These are phyloP conservation scores for Neurospora africana DNA, from an alignment of 495 filamentous ascomycete species.

Conservation along the genomic window DNA sequence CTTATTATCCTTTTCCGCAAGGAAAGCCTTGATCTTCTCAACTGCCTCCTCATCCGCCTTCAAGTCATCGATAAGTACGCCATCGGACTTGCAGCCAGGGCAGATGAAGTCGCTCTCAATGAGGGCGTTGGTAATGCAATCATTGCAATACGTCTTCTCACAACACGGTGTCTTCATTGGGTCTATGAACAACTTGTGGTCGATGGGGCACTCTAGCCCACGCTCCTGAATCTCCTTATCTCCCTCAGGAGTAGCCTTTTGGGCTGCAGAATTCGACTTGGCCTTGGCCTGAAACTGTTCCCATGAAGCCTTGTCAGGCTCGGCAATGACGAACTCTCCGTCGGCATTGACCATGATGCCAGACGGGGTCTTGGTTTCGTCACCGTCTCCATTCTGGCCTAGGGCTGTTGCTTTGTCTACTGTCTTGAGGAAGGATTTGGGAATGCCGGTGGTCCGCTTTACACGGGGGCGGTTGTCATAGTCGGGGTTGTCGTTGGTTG, in stretches of 20 bases:
- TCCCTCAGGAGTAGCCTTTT: slow-evolving; percentile 55
- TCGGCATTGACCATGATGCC: slow-evolving; percentile 95
- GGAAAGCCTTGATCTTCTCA: slow-evolving; percentile 67
- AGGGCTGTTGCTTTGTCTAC: slow-evolving; percentile 79
- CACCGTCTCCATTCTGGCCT: slow-evolving; percentile 59
- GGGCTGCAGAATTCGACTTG: slow-evolving; percentile 70
- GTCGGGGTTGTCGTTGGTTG: slow-evolving; percentile 93
- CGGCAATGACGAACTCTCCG: slow-evolving; percentile 90
- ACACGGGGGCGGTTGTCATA: slow-evolving; percentile 85
- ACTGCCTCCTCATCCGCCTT: slow-evolving; percentile 65
- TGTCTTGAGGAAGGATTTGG: slow-evolving; percentile 81
- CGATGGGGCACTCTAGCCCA: slow-evolving; percentile 86
- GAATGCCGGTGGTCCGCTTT: slow-evolving; percentile 93
- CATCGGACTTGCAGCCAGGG: slow-evolving; percentile 80
- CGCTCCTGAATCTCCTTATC: slow-evolving; percentile 71
- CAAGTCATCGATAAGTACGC: slow-evolving; percentile 87
- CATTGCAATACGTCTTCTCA: slow-evolving; percentile 93
- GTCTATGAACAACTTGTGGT: slow-evolving; percentile 92
- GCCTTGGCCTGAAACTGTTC: slow-evolving; percentile 90
- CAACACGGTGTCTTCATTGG: slow-evolving; percentile 98
- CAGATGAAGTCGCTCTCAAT: slow-evolving; percentile 96
- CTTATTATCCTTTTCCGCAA: slow-evolving; percentile 57
- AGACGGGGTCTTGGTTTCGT: slow-evolving; percentile 64
- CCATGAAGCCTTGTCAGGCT: slow-evolving; percentile 91
- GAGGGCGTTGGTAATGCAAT: slow-evolving; percentile 95